Evolutionary conservation across 2,329 filamentous ascomycete species (phyloP).

Genomic region (Metarhizium sp.): DNA sequence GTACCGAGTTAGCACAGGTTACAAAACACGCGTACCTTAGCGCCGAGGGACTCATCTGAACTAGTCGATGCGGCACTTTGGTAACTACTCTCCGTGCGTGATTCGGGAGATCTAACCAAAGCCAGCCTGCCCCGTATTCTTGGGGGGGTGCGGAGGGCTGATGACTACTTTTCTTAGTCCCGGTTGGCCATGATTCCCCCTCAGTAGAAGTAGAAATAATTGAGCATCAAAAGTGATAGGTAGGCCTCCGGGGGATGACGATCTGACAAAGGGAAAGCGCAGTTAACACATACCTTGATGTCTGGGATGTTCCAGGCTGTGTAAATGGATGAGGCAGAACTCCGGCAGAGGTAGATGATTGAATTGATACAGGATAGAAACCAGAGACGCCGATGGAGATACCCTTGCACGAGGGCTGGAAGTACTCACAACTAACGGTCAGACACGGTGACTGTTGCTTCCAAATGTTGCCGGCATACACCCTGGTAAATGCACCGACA

Average conservation of each 20-base stretch:
- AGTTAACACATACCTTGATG: not conserved
- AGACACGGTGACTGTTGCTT: not conserved
- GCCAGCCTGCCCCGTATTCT: slow-evolving; percentile 3
- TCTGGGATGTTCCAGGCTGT: not conserved
- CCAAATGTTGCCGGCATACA: not conserved
- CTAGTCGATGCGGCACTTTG: slow-evolving; percentile 6
- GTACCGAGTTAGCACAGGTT: slow-evolving; percentile 3
- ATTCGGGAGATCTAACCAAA: slow-evolving; percentile 3
- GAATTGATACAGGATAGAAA: not conserved
- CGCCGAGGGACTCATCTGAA: slow-evolving; percentile 9
- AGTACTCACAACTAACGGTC: not conserved
- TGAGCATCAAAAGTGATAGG: not conserved
- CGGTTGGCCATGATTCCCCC: not conserved
- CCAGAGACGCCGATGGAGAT: not conserved
- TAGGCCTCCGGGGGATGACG: not conserved
- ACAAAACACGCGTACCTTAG: slow-evolving; percentile 6
- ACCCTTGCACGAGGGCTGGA: not conserved
- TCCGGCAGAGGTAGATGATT: not conserved
- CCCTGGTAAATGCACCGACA: slow-evolving; percentile 3
- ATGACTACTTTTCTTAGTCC: not conserved
- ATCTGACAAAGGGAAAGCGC: not conserved
- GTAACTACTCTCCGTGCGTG: slow-evolving; percentile 3
- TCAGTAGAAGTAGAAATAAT: not conserved
- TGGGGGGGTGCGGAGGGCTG: not conserved
- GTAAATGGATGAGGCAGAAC: not conserved